Evolutionary conservation across 129 eudicot genomes (phyloP).

Genomic region (Flaveria robusta): DNA sequence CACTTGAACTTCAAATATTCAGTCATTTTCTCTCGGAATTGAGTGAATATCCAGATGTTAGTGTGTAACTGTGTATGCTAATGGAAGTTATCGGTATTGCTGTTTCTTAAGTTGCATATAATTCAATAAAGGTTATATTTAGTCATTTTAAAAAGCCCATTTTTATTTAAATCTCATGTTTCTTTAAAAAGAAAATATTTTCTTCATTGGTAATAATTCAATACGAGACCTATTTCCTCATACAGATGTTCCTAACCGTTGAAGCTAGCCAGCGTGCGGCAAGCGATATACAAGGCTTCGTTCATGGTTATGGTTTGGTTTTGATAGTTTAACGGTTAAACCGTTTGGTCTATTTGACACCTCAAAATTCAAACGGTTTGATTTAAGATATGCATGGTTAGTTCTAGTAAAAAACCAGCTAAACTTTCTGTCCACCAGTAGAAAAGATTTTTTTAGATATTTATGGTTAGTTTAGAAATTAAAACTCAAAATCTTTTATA

Average conservation of each 20-base stretch:
- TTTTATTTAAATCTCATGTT: background rate
- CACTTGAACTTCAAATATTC: background rate
- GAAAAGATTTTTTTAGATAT: too few relatives aligned
- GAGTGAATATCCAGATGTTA: background rate
- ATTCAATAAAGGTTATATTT: background rate
- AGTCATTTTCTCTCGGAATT: background rate
- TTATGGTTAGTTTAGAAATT: too few relatives aligned
- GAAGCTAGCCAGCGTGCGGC: too few relatives aligned
- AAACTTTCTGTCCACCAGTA: too few relatives aligned
- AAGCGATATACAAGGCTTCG: too few relatives aligned
- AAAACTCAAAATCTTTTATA: too few relatives aligned
- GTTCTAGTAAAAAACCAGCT: too few relatives aligned
- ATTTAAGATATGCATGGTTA: too few relatives aligned
- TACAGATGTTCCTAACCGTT: too few relatives aligned
- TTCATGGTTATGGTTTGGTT: background rate
- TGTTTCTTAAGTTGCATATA: background rate
- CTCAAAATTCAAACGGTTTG: too few relatives aligned
- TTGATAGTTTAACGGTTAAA: too few relatives aligned
- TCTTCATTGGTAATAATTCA: background rate
- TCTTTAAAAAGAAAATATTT: background rate
- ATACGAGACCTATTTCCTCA: background rate
- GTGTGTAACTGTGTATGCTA: constrained; percentile 5
- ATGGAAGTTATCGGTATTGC: background rate
- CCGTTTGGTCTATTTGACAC: too few relatives aligned
- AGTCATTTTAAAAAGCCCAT: background rate